A percentile compares a stretch with the other conserved stretches of the same genome.
These are phyloP conservation scores for Vigna unguiculata DNA, from an alignment of 306 rosid genomes.

Conservation along the genomic window DNA sequence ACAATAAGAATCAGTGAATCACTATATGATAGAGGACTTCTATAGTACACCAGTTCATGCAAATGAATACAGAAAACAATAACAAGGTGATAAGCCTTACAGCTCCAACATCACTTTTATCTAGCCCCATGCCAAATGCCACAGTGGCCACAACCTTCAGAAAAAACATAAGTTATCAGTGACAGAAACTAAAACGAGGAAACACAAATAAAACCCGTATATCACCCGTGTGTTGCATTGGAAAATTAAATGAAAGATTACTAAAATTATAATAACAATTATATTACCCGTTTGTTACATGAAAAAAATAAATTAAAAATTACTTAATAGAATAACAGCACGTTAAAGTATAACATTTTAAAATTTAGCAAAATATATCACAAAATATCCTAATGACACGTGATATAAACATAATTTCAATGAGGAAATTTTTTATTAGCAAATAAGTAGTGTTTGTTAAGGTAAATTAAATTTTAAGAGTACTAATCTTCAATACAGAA, in stretches of 20 bases:
- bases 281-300: too few relatives aligned
- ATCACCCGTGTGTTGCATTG: not conserved
- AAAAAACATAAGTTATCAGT: constrained; percentile 44
- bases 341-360: not conserved
- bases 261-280: not conserved
- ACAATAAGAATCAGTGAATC: constrained; percentile 43
- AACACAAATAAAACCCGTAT: constrained; percentile 21
- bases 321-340: too few relatives aligned
- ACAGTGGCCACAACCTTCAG: constrained; percentile 95
- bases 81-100: constrained; percentile 61
- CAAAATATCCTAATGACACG: not conserved
- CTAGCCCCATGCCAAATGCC: constrained; percentile 99
- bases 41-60: constrained; percentile 38
- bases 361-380: not conserved
- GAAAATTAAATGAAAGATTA: not conserved
- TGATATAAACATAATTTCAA: not conserved
- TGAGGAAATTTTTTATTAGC: not conserved
- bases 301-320: too few relatives aligned
- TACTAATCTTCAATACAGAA: not conserved
- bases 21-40: constrained; percentile 28
- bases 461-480: not conserved
- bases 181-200: constrained; percentile 38
- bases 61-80: constrained; percentile 45
- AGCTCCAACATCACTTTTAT: constrained; percentile 94
- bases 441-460: not conserved